These are phyloP conservation scores for Alternaria incomplexa DNA, from an alignment of 2,329 filamentous ascomycete species.

Conservation along the genomic window DNA sequence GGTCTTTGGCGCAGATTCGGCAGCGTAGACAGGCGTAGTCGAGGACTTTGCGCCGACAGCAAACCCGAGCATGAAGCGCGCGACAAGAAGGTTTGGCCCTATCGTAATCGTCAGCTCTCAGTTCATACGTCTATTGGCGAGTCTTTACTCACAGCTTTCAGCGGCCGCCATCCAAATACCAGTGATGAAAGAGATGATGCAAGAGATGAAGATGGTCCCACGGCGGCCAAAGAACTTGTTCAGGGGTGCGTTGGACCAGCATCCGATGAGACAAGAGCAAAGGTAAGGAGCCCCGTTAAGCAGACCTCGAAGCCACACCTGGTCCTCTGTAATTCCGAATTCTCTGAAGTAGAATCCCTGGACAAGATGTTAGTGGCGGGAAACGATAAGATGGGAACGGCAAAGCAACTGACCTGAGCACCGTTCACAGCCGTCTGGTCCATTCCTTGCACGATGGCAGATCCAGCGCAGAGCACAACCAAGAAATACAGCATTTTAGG, in stretches of 20 bases:
- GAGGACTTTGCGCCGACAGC: conserved; percentile 42
- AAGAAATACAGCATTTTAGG: conserved; percentile 69
- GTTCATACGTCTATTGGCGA: not conserved
- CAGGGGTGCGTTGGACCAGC: conserved; percentile 43
- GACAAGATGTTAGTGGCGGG: not conserved
- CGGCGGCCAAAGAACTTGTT: conserved; percentile 41
- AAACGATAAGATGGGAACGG: not conserved
- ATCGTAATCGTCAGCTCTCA: not conserved
- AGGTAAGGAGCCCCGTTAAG: conserved; percentile 39
- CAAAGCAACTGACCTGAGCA: conserved; percentile 26
- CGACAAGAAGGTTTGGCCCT: conserved; percentile 38
- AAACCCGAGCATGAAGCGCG: conserved; percentile 42
- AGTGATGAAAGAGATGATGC: conserved; percentile 41
- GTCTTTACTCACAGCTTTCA: conserved; percentile 23
- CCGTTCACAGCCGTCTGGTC: conserved; percentile 45
- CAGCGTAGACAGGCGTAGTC: conserved; percentile 56
- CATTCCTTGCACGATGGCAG: conserved; percentile 70
- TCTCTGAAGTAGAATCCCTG: conserved; percentile 40
- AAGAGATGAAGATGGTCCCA: conserved; percentile 43
- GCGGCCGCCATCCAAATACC: conserved; percentile 42
- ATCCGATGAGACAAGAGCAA: conserved; percentile 50
- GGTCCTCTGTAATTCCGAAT: conserved; percentile 29
- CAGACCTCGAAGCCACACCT: conserved; percentile 38
- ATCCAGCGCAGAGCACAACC: conserved; percentile 70
- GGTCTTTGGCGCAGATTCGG: conserved; percentile 56